A percentile compares a stretch with the other conserved stretches of the same genome.
Conservation (phyloP, 164 flowering plant genomes). For the Nelumbo lutea region DNA sequence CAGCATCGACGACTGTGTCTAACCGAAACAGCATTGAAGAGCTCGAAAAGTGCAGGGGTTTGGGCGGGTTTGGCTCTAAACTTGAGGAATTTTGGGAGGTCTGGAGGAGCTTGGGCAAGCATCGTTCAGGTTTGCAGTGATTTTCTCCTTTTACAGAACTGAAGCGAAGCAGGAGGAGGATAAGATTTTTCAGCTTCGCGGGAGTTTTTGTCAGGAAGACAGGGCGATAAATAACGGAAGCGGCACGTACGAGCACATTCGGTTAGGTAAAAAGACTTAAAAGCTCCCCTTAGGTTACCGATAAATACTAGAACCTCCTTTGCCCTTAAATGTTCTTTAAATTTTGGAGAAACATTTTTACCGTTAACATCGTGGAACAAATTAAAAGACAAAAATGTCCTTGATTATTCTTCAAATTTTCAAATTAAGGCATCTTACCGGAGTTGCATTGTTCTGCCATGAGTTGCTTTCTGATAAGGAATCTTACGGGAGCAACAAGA, state of each 20-base stretch:
- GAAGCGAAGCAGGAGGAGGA: not conserved
- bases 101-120: slow-evolving; percentile 17
- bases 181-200: not conserved
- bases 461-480: slow-evolving; percentile 25
- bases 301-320: too few relatives aligned
- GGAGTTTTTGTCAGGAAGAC: not conserved
- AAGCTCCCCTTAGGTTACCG: too few relatives aligned
- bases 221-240: too few relatives aligned
- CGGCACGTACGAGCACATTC: too few relatives aligned
- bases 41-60: slow-evolving; percentile 1
- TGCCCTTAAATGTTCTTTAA: too few relatives aligned
- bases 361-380: too few relatives aligned
- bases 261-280: too few relatives aligned
- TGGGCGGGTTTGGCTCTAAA: not conserved
- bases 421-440: too few relatives aligned
- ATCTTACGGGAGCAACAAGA: slow-evolving; percentile 53
- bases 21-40: not conserved
- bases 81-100: slow-evolving; percentile 6
- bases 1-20: not conserved
- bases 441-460: too few relatives aligned
- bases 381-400: too few relatives aligned
- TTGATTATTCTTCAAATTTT: too few relatives aligned
- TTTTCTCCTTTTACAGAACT: not conserved
- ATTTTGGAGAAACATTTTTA: too few relatives aligned
- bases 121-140: not conserved